phyloP scores from a whole-genome alignment of 345 rosid genomes.

The Citrus maxima region DNA sequence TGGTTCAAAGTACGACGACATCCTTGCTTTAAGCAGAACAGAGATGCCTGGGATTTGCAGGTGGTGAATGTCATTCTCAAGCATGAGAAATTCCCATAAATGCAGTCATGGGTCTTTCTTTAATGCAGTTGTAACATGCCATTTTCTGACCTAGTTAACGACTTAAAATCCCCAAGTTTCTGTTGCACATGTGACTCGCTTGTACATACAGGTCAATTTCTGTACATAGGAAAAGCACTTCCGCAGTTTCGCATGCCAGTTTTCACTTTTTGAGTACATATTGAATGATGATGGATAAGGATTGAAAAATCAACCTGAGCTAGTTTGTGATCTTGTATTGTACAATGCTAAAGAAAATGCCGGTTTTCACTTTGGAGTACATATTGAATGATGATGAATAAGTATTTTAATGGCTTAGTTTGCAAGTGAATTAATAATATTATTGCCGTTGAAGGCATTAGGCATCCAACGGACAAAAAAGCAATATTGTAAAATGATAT shows the following conservation, averaged over 20 bases:
- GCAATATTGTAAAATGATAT: not conserved
- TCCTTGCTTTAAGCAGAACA: slow-evolving; percentile 61
- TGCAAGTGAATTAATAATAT: not conserved
- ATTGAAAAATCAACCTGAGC: not conserved
- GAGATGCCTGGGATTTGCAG: slow-evolving; percentile 77
- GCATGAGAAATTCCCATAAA: not conserved
- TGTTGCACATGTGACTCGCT: not conserved
- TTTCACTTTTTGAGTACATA: slow-evolving; percentile 4
- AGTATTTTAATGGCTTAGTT: not conserved
- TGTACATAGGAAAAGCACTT: slow-evolving; percentile 13
- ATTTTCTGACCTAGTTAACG: not conserved
- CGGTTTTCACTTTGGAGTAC: not conserved
- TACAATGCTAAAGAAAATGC: not conserved
- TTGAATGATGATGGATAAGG: not conserved
- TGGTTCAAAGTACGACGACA: slow-evolving; percentile 81
- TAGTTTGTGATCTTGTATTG: not conserved
- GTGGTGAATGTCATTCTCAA: slow-evolving; percentile 38
- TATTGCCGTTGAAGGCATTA: no score
- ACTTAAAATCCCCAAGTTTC: not conserved
- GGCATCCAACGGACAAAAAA: no score
- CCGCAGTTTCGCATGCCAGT: not conserved
- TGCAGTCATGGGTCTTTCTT: not conserved
- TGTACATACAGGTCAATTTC: slow-evolving; percentile 11
- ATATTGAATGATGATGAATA: not conserved
- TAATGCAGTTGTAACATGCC: not conserved